Base-by-base conservation (phyloP, 139 green algal species). In the Chlamydomonas eustigma region DNA sequence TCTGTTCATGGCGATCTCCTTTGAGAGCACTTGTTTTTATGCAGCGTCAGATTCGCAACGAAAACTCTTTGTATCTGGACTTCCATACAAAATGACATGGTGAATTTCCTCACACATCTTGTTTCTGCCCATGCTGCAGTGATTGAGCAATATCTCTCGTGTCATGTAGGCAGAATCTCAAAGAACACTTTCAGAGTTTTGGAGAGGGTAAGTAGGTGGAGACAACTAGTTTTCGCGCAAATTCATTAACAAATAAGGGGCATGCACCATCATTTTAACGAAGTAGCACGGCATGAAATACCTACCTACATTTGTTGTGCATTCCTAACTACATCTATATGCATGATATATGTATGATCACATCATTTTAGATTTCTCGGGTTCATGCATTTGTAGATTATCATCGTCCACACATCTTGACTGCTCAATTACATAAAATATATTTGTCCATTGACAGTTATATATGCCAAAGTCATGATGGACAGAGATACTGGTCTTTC, bases 1-100 rank as follows among this genome's bases (percentile, higher is more conserved):
- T 12, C 12, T 28, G 18, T 18, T 58, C 12, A 58, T 18, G 12
- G 44, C 44, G 44, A 18, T 58, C 12, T 12, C 12, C 44, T 18
- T 18, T 58, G 44, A 58, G 12, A 18, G 18, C 12, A 58, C 44
- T 58, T 58, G 44, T 18, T 12, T 28, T 58, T n/a, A n/a, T n/a
- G n/a, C n/a, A 58, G 44, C 12, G 44, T 28, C 44, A 28, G 44
- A 58, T 12, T 12, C 44, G 12, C 18, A 37, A 18, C 58, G 58
- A 24, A 70, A 70, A 28, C 25, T 70, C 25, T 70, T 70, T 28
- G 58, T 70, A 35, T 37, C 58, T 35, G 58, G 58, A 18, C 58
- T 70, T 6, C 58, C 58, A 5, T 70, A 34, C 58, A 35, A 22
- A 22, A 28, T 70, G 6, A 28, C 32, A 22, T 70, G 58, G 58